These are phyloP conservation scores for Fusarium sp. DNA, from an alignment of 2,329 filamentous ascomycete species.

Conservation along the genomic window DNA sequence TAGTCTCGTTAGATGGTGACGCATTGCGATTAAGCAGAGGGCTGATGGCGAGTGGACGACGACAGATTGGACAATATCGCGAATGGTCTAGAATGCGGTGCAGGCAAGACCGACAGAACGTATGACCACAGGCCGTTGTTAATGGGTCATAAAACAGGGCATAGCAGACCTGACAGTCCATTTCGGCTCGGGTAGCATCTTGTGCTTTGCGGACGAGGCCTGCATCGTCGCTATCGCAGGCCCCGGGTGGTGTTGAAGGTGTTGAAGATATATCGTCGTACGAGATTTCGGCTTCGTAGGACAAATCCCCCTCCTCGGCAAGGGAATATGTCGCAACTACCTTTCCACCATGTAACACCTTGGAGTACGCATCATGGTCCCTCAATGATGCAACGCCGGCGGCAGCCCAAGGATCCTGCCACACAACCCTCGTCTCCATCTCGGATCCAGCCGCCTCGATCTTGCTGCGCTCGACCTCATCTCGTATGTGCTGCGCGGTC, in stretches of 20 bases:
- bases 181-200: constrained; percentile 75
- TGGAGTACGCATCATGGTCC: constrained; percentile 51
- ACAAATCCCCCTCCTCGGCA: constrained; percentile 73
- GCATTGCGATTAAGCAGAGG: constrained; percentile 58
- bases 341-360: constrained; percentile 68
- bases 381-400: constrained; percentile 60
- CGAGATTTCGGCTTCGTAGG: constrained; percentile 68
- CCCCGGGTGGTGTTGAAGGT: constrained; percentile 37
- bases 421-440: constrained; percentile 58
- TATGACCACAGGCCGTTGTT: constrained; percentile 90
- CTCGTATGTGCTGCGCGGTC: constrained; percentile 73
- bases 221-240: constrained; percentile 49
- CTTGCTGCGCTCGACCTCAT: constrained; percentile 64
- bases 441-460: constrained; percentile 43
- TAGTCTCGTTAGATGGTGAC: constrained; percentile 72
- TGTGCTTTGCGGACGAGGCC: constrained; percentile 68
- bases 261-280: constrained; percentile 58
- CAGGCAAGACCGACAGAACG: constrained; percentile 87
- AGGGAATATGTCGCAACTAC: constrained; percentile 78
- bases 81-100: constrained; percentile 84
- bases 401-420: constrained; percentile 56
- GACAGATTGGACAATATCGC: constrained; percentile 85
- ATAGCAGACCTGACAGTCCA: constrained; percentile 94
- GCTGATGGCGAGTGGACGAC: constrained; percentile 72
- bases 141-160: constrained; percentile 84